Evolutionary conservation across 106 monocot species (phyloP), one percentile per base, ranked within the genome.

Genomic region (Dioscorea alata): DNA sequence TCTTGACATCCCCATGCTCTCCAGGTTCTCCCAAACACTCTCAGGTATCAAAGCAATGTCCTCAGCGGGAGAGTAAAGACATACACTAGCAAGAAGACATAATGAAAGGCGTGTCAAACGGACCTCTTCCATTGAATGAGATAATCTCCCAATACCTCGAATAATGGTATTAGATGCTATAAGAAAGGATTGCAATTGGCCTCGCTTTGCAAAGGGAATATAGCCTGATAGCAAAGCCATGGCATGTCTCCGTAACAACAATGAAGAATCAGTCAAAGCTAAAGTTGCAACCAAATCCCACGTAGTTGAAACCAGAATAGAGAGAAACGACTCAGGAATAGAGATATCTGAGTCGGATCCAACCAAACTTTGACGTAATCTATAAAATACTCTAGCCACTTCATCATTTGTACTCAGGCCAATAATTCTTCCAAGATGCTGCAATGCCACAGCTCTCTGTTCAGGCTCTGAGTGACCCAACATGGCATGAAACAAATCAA

Each of bases 391-490:
- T 49, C 54, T 73, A 49, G 50, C 50, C 4, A 62, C 31, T 33
- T 77, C 66, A 76, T 74, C 57, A 71, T 61, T 63, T 31, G 69
- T 58, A 70, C 71, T 75, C 60, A 78, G 28, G 25, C 84, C 89
- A 80, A 91, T 79, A 74, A 90, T 81, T 73, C 76, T 83, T 74
- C 92, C 92, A 66, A 99, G 86, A 51, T 87, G 89, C 60, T 78
- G 77, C 51, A 99, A 69, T 54, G 89, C 97, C 77, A 92, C 49
- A 73, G 71, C 80, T 48, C 89, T 70, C 60, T 90, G 97, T 69
- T 99, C 92, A 71, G 92, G 97, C 78, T 99, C 92, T 73, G 81
- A 65, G 64, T 99, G 89, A 58, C 75, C 69, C 58, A 99, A 75
- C 92, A 99, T 81, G 24, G 72, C 51, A 59, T 72, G 59, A 69